These are phyloP conservation scores for Corchorus olitorius DNA, from an alignment of 345 rosid species.

Conservation along the genomic window DNA sequence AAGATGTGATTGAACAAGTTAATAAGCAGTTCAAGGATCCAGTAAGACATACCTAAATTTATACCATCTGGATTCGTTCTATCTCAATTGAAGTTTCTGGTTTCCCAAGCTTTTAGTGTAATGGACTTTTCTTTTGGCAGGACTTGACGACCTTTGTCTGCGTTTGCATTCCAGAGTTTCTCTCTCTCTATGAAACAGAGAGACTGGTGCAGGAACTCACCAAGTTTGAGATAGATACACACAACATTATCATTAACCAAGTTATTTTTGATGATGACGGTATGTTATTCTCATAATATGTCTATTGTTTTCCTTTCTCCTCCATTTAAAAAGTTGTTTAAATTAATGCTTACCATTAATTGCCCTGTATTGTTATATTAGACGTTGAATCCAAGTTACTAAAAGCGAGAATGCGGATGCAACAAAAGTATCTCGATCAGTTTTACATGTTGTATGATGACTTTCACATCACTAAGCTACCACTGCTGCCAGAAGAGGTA, in stretches of 20 bases:
- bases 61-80: neutral
- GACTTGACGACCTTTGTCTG: constrained; percentile 96
- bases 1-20: constrained; percentile 96
- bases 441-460: constrained; percentile 98
- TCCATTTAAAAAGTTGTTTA: constrained; percentile 8
- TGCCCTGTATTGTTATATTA: constrained; percentile 26
- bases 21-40: constrained; percentile 97
- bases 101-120: neutral
- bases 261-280: constrained; percentile 92
- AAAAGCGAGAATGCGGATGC: constrained; percentile 95
- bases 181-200: constrained; percentile 97
- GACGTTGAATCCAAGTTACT: constrained; percentile 92
- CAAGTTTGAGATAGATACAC: constrained; percentile 97
- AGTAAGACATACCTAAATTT: constrained; percentile 42
- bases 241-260: constrained; percentile 95
- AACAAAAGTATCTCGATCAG: constrained; percentile 96
- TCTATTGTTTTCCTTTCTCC: neutral
- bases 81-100: neutral
- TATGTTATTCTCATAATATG: constrained; percentile 21
- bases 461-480: constrained; percentile 93
- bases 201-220: constrained; percentile 98
- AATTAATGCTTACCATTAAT: constrained; percentile 7
- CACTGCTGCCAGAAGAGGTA: constrained; percentile 96
- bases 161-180: constrained; percentile 98
- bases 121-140: constrained; percentile 44